Evolutionary conservation across 805 yeast species (phyloP).

Genomic region (Metschnikowia dekortorum): DNA sequence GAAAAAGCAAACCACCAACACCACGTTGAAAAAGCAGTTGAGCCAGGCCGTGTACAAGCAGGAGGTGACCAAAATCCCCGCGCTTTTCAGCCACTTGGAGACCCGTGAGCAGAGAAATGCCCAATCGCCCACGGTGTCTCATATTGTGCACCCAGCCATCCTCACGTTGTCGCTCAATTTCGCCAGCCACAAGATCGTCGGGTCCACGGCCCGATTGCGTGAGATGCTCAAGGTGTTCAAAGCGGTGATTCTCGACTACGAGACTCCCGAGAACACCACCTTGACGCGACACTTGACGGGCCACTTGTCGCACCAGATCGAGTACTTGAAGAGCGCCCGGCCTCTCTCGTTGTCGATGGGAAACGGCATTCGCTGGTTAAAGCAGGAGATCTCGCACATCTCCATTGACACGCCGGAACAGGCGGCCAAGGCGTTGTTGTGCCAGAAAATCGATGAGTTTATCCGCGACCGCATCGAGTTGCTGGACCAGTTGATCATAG

Average conservation of each 20-base stretch:
- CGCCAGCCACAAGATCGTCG: conserved; percentile 82
- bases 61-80: conserved; percentile 47
- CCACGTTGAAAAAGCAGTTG: conserved; percentile 50
- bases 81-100: conserved; percentile 74
- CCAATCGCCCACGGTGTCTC: conserved; percentile 51
- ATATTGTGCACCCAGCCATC: conserved; percentile 83
- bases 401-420: conserved; percentile 67
- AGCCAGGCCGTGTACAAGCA: conserved; percentile 47
- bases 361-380: conserved; percentile 94
- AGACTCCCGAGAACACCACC: conserved; percentile 81
- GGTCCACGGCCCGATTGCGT: conserved; percentile 80
- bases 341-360: conserved; percentile 96
- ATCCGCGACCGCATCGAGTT: conserved; percentile 80
- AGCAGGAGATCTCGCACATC: conserved; percentile 83
- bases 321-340: conserved; percentile 82
- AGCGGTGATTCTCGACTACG: conserved; percentile 71
- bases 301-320: conserved; percentile 88
- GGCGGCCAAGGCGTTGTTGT: conserved; percentile 61
- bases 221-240: conserved; percentile 85
- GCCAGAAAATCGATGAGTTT: conserved; percentile 70
- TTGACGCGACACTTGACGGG: conserved; percentile 84
- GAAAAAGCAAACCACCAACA: conserved; percentile 39
- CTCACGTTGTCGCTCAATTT: conserved; percentile 72
- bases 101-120: conserved; percentile 70
- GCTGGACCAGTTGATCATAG: conserved; percentile 77